These are phyloP conservation scores for Gamsiella multidivaricata DNA, from an alignment of 192 early-diverging fungal species.

Conservation along the genomic window DNA sequence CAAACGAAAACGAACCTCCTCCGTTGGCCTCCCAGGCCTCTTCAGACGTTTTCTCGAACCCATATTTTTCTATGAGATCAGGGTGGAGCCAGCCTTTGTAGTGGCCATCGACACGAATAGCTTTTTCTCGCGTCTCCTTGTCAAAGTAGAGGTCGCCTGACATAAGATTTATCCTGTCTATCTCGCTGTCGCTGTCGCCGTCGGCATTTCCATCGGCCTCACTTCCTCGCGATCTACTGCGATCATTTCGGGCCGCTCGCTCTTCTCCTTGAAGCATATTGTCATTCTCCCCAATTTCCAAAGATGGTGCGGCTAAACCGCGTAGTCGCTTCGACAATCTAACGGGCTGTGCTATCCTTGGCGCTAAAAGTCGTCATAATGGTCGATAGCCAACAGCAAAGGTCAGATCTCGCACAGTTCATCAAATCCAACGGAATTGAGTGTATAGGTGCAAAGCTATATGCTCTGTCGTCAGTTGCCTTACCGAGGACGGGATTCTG, in stretches of 20 bases:
- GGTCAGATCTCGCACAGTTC: too few species aligned
- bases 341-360: constrained; percentile 29
- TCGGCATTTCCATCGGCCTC: background rate
- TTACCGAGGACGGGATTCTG: background rate
- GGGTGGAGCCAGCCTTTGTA: constrained; percentile 74
- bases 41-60: constrained; percentile 65
- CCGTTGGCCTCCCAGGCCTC: constrained; percentile 83
- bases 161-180: constrained; percentile 45
- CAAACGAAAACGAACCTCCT: constrained; percentile 78
- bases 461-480: background rate
- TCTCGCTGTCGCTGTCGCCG: constrained; percentile 42
- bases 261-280: background rate
- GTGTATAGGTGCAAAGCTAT: too few species aligned
- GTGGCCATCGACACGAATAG: constrained; percentile 71
- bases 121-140: constrained; percentile 53
- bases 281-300: constrained; percentile 39
- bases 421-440: too few species aligned
- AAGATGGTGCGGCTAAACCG: constrained; percentile 26
- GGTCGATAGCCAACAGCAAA: background rate
- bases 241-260: too few species aligned
- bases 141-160: constrained; percentile 70
- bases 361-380: background rate
- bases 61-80: constrained; percentile 66
- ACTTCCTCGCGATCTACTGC: background rate
- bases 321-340: constrained; percentile 50